Evolutionary conservation across 306 rosid genomes (phyloP), one percentile per base, ranked within the genome.

Genomic region (Neltuma alba): DNA sequence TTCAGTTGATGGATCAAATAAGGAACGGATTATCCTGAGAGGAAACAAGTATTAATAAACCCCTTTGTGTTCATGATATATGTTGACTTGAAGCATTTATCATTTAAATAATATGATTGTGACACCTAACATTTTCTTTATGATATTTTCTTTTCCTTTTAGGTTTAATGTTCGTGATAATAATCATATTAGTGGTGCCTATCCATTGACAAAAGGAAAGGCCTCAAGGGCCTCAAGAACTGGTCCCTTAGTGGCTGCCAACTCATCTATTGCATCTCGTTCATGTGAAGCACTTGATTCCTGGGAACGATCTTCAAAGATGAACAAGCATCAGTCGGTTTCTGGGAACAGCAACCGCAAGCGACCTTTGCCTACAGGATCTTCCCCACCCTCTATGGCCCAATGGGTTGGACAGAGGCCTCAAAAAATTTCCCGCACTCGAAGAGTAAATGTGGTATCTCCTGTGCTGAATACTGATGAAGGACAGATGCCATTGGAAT

Each of bases 351-450:
- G 67, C 72, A 89, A 87, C 82, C 94, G 82, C 44, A 91, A 89
- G 79, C 91, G 91, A 36, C 82, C 89, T 60, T 42, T 92, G 69
- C 80, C 94, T 38, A 42, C 82, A 65, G 92, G 86, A 83, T 85
- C 95, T 30, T 77, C 92, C 71, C 80, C 90, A 45, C 84, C 93
- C 66, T 86, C 87, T 52, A 87, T 94, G 91, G 90, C 93, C 83
- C 93, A 91, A 81, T 94, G 98, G 97, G 94, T 76, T 84, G 96
- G 92, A 69, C 97, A 94, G 82, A 94, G 97, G 80, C 91, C 98
- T 37, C 93, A 88, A 68, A 94, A 92, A 78, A 88, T 79, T 40
- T 85, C 93, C 64, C 97, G 98, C 41, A 89, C 93, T 62, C 86
- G 97, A 86, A 91, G 97, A 88, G 84, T 86, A 75, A 92, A 88